Percentiles rank a stretch among this genome's conserved stretches.
These are phyloP conservation scores for Vaccinium macrocarpon DNA, from an alignment of 148 eudicot genomes.

Conservation along the genomic window DNA sequence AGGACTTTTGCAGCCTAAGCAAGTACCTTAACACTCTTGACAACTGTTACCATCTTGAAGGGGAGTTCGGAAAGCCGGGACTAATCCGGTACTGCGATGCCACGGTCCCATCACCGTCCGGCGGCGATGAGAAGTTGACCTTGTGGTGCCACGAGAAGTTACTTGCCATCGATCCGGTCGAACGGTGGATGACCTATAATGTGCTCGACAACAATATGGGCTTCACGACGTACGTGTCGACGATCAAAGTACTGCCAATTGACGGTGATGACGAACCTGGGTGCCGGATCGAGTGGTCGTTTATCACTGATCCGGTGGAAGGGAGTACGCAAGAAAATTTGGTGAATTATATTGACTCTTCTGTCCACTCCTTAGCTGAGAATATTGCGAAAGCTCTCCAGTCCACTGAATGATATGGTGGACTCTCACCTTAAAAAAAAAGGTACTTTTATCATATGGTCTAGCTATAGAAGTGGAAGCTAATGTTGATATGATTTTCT, in stretches of 20 bases:
- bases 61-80: slow-evolving; percentile 36
- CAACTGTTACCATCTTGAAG: slow-evolving; percentile 35
- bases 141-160: slow-evolving; percentile 43
- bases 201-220: slow-evolving; percentile 24
- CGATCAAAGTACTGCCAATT: slow-evolving; percentile 7
- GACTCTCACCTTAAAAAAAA: neutral
- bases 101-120: slow-evolving; percentile 17
- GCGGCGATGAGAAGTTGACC: slow-evolving; percentile 10
- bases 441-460: neutral
- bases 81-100: slow-evolving; percentile 41
- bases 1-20: slow-evolving; percentile 42
- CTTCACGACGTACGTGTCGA: slow-evolving; percentile 12
- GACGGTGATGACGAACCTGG: slow-evolving; percentile 8
- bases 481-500: neutral
- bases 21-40: slow-evolving; percentile 36
- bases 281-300: slow-evolving; percentile 27
- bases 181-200: slow-evolving; percentile 18
- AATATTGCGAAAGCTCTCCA: slow-evolving; percentile 18
- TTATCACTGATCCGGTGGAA: slow-evolving; percentile 22
- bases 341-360: slow-evolving; percentile 16
- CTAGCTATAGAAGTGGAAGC: neutral
- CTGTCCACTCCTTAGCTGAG: slow-evolving; percentile 14
- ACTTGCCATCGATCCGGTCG: slow-evolving; percentile 28
- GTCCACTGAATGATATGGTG: neutral
- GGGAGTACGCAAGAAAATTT: slow-evolving; percentile 18